Base-by-base conservation (phyloP, 495 filamentous ascomycete genomes). In the Talaromyces nanjingensis region DNA sequence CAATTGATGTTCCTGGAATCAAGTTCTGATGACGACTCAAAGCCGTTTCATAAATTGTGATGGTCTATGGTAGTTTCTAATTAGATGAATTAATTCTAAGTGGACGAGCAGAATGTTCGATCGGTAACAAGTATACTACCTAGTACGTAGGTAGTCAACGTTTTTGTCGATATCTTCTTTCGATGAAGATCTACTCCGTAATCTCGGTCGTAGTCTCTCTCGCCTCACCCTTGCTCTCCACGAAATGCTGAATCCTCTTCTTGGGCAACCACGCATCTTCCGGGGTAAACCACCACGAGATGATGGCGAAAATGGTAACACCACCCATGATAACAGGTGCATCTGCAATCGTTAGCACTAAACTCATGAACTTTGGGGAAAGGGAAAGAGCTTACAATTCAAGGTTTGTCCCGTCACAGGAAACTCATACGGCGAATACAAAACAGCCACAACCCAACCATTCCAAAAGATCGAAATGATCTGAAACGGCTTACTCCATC, bases 401-500 rank as follows among this genome's bases (percentile, higher is more conserved):
- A 82, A 64, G 60, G 70, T 81, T 59, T 71, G 69, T 7, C 75
- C 79, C 4, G 71, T 77, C 3, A 81, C 79, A 4, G 79, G 79
- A 55, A 71, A 82, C 60, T 34, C 67, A 59, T 79, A 81, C 1
- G 79, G 79, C 18, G 79, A 82, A 64, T 80, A 82, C 16, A 82
- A 54, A 1, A 82, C 64, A 2, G 79, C 79, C 31, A 81, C 79
- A 16, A 82, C 78, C 78, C 78, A 82, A 6, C 73, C 78, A 63
- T 82, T 82, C 78, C 78, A 82, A 63, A 81, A 75, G 2, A 82
- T 77, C 18, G 74, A 73, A 29, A 81, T 77, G 29, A 82, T 65
- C 68, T 81, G 78, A 66, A 82, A 81, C 22, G 78, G 78, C 70
- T 77, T 77, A 66, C 76, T 79, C 69, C 67, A 72, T 0, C 70